phyloP scores from a whole-genome alignment of 2,329 filamentous ascomycete species.

The Aspergillus calidoustus region DNA sequence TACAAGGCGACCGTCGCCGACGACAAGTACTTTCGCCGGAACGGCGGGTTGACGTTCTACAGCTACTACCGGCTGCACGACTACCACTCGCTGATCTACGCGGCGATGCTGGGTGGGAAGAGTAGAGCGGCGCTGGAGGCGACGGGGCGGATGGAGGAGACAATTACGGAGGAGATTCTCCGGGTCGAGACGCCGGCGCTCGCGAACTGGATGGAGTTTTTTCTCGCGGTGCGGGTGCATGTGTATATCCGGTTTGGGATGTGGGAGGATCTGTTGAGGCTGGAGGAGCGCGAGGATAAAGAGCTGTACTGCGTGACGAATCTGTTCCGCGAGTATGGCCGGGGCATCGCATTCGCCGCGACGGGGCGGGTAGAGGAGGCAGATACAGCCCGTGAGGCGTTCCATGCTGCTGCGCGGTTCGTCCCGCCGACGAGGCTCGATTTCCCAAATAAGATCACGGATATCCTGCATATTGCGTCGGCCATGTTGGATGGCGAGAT shows the following conservation, averaged over 20 bases:
- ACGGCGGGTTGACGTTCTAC: constrained; percentile 66
- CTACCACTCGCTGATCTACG: constrained; percentile 74
- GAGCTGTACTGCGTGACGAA: constrained; percentile 70
- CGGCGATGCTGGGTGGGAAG: constrained; percentile 75
- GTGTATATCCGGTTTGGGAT: constrained; percentile 72
- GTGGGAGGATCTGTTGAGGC: constrained; percentile 68
- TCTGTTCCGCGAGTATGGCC: constrained; percentile 70
- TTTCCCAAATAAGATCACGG: constrained; percentile 67
- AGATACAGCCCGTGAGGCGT: constrained; percentile 54
- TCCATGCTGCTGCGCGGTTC: constrained; percentile 54
- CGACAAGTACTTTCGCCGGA: constrained; percentile 63
- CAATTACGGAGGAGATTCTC: constrained; percentile 66
- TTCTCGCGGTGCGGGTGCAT: constrained; percentile 69
- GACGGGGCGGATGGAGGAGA: constrained; percentile 60
- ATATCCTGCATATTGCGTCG: constrained; percentile 65
- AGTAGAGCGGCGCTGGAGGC: constrained; percentile 65
- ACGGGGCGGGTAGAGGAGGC: constrained; percentile 59
- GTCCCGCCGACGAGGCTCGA: constrained; percentile 65
- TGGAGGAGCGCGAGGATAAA: constrained; percentile 61
- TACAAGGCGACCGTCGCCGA: constrained; percentile 68
- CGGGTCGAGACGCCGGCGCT: constrained; percentile 70
- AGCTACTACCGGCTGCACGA: constrained; percentile 73
- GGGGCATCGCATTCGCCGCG: constrained; percentile 68
- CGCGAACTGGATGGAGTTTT: constrained; percentile 78
- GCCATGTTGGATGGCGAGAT: constrained; percentile 75